Evolutionary conservation across 148 eudicot genomes (phyloP).

Genomic region (Rhododendron griersonianum): DNA sequence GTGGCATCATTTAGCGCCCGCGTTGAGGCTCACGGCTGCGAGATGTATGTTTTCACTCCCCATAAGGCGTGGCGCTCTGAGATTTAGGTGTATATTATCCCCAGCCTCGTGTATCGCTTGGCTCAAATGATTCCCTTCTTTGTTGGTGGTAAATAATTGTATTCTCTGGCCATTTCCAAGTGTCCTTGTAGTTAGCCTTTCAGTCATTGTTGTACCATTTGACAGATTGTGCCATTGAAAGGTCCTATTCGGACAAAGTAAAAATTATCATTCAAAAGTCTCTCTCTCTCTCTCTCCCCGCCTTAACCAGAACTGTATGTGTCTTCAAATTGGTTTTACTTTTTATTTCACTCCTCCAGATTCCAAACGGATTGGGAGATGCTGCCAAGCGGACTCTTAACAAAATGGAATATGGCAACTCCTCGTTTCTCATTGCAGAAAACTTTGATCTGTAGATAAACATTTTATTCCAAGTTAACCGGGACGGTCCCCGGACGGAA

Average conservation of each 20-base stretch:
- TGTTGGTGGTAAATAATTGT: neutral
- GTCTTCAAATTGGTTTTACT: neutral
- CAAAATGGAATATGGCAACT: too few species aligned
- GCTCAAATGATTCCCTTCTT: neutral
- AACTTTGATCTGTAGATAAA: neutral
- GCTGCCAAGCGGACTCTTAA: too few species aligned
- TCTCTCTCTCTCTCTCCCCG: neutral
- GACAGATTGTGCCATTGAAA: neutral
- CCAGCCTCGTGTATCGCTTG: neutral
- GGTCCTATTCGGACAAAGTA: neutral
- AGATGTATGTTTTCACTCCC: slow-evolving; percentile 79
- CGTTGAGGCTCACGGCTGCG: slow-evolving; percentile 69
- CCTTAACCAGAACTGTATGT: neutral
- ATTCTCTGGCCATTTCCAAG: neutral
- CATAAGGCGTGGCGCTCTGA: slow-evolving; percentile 10
- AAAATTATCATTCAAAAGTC: neutral
- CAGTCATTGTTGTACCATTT: neutral
- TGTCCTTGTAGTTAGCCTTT: neutral
- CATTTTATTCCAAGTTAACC: neutral
- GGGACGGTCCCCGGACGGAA: too few species aligned
- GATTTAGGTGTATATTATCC: slow-evolving; percentile 13
- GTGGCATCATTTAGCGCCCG: slow-evolving; percentile 51
- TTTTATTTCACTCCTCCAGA: neutral
- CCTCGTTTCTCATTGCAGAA: neutral
- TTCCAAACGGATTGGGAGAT: neutral